A percentile compares a stretch with the other conserved stretches of the same genome.
These are phyloP conservation scores for Bullera alba DNA, from an alignment of 768 basidiomycete genomes.

Conservation along the genomic window DNA sequence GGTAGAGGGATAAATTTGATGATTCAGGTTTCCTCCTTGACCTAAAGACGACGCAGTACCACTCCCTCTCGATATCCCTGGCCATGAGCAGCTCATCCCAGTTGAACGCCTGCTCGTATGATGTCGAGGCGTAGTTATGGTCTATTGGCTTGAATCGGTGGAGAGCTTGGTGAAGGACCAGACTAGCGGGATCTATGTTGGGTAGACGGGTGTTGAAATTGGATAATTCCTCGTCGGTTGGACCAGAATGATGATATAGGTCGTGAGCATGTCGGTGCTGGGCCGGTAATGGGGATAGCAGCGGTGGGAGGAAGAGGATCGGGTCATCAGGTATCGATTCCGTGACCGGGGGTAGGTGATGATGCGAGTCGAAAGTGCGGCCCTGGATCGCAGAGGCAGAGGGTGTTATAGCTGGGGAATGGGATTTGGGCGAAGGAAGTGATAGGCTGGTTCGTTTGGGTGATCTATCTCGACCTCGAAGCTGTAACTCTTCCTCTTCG, in stretches of 20 bases:
- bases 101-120: slow-evolving; percentile 78
- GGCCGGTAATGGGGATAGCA: slow-evolving; percentile 61
- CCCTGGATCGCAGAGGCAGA: not conserved
- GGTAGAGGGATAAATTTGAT: slow-evolving; percentile 54
- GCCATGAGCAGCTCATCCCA: slow-evolving; percentile 67
- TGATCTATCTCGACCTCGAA: not conserved
- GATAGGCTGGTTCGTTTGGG: not conserved
- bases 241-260: not conserved
- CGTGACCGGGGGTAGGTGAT: slow-evolving; percentile 18
- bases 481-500: too few species aligned
- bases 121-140: slow-evolving; percentile 56
- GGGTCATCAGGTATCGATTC: slow-evolving; percentile 21
- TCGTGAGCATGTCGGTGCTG: slow-evolving; percentile 2
- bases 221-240: slow-evolving; percentile 29
- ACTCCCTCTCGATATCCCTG: slow-evolving; percentile 14
- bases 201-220: slow-evolving; percentile 70
- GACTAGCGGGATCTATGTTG: slow-evolving; percentile 72
- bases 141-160: slow-evolving; percentile 63
- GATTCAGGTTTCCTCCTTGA: slow-evolving; percentile 56
- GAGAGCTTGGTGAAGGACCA: slow-evolving; percentile 77
- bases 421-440: not conserved
- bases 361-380: slow-evolving; percentile 16
- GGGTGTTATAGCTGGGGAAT: not conserved
- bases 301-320: slow-evolving; percentile 74
- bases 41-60: slow-evolving; percentile 82